Evolutionary conservation across 1,139 yeast species (phyloP), one percentile per base, ranked within the genome.

Genomic region (Pichia sp.): DNA sequence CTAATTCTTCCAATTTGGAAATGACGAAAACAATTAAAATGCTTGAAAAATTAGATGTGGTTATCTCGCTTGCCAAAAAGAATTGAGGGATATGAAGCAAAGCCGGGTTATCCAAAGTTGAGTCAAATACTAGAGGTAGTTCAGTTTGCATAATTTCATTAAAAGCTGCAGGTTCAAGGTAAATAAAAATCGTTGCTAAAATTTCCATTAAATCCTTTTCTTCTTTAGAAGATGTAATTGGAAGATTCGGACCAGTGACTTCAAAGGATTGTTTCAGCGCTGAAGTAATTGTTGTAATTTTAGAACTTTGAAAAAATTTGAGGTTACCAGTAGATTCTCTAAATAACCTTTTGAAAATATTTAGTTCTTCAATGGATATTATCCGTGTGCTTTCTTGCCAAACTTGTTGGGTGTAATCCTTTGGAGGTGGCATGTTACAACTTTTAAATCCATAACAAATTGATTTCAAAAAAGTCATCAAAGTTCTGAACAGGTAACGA

Each of bases 201-300:
- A 90, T 84, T 61, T 94, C 98, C 96, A 92, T 89, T 49, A 90
- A 70, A 55, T 94, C 98, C 56, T 92, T 89, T 51, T 90, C 97
- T 59, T 90, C 97, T 55, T 87, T 89, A 1, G 95, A 82, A 1
- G 95, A 85, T 3, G 90, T 80, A 6, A 86, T 84, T 5, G 96
- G 95, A 40, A 86, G 66, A 50, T 82, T 84, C 6, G 95, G 90
- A 3, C 89, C 89, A 23, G 86, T 79, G 30, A 83, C 74, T 57
- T 87, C 96, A 60, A 84, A 78, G 8, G 78, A 69, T 47, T 75
- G 73, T 30, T 73, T 64, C 45, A 69, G 64, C 27, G 61, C 55
- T 27, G 63, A 47, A 27, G 62, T 56, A 3, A 60, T 57, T 33
- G 67, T 65, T 41, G 70, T 70, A 38, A 70, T 73, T 61, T 65